Evolutionary conservation across 371 early-diverging fungal species (phyloP).

Genomic region (Parasitella parasitica): DNA sequence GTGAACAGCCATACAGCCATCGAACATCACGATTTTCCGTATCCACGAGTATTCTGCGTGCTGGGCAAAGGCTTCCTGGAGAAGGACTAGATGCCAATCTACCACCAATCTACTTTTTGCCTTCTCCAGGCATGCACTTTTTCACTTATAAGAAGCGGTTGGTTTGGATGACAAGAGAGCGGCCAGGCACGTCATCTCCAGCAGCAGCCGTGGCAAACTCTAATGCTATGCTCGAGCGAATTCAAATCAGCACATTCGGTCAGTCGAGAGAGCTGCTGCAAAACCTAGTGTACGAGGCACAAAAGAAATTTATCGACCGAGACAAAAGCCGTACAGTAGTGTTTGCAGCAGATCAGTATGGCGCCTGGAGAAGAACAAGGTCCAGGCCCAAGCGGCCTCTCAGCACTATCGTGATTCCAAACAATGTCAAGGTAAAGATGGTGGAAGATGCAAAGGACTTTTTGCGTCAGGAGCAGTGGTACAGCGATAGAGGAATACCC

Average conservation of each 20-base stretch:
- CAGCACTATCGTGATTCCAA: slow-evolving; percentile 65
- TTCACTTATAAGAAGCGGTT: slow-evolving; percentile 58
- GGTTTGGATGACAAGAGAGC: slow-evolving; percentile 55
- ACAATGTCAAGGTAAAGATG: slow-evolving; percentile 59
- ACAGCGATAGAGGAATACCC: slow-evolving; percentile 88
- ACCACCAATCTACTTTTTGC: slow-evolving; percentile 61
- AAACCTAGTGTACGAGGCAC: slow-evolving; percentile 56
- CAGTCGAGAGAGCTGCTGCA: slow-evolving; percentile 53
- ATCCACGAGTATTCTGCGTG: slow-evolving; percentile 52
- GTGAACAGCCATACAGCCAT: slow-evolving; percentile 58
- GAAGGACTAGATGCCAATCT: slow-evolving; percentile 50
- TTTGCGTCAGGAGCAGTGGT: slow-evolving; percentile 79
- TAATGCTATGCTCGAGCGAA: slow-evolving; percentile 47
- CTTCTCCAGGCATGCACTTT: slow-evolving; percentile 63
- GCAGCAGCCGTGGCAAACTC: slow-evolving; percentile 39
- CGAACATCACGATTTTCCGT: slow-evolving; percentile 62
- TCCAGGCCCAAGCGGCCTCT: slow-evolving; percentile 60
- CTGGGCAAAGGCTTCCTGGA: slow-evolving; percentile 44
- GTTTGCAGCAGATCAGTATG: slow-evolving; percentile 68
- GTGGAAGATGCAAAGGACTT: slow-evolving; percentile 80
- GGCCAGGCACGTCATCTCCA: slow-evolving; percentile 37
- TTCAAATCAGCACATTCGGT: slow-evolving; percentile 63
- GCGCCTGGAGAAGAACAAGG: slow-evolving; percentile 60
- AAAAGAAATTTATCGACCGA: slow-evolving; percentile 52
- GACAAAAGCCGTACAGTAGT: slow-evolving; percentile 65